These are phyloP conservation scores for Mycena floridula DNA, from an alignment of 768 basidiomycete species.

Conservation along the genomic window DNA sequence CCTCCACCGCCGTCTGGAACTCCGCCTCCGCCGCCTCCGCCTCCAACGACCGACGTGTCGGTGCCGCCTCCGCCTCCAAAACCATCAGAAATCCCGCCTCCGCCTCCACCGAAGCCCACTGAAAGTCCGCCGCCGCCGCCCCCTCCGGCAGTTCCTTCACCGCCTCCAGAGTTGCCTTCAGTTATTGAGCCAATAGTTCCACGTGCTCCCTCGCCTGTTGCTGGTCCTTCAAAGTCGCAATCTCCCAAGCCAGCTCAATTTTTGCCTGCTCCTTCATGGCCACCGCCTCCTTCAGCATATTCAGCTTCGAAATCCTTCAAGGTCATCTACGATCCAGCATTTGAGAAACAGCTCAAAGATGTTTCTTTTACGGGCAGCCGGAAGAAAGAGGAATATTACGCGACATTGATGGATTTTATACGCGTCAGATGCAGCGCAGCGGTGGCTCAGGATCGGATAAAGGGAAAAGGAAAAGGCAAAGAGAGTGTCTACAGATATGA, in stretches of 20 bases:
- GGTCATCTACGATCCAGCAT: constrained; percentile 55
- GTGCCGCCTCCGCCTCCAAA: constrained; percentile 3
- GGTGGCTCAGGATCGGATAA: constrained; percentile 38
- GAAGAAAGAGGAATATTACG: constrained; percentile 19
- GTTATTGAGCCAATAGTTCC: constrained; percentile 12
- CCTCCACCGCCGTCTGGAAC: constrained; percentile 17
- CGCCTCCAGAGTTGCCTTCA: constrained; percentile 6
- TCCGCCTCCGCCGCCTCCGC: constrained; percentile 23
- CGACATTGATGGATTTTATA: constrained; percentile 33
- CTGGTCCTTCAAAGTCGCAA: constrained; percentile 19
- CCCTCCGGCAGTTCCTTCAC: constrained; percentile 8
- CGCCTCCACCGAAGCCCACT: constrained; percentile 7
- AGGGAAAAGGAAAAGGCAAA: constrained; percentile 61
- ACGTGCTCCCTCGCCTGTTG: constrained; percentile 21
- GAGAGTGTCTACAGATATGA: constrained; percentile 47
- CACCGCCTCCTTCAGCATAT: constrained; percentile 46
- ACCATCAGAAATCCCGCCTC: constrained; percentile 4
- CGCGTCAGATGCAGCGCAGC: constrained; percentile 22
- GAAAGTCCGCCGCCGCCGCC: constrained; percentile 4
- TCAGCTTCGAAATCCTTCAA: constrained; percentile 45
- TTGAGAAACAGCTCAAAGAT: constrained; percentile 15
- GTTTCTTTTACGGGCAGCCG: constrained; percentile 10
- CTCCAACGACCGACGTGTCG: no score
- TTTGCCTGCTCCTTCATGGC: constrained; percentile 31
- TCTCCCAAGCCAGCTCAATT: constrained; percentile 18